phyloP scores from a whole-genome alignment of 495 filamentous ascomycete species.

The Xylaria telfairii region DNA sequence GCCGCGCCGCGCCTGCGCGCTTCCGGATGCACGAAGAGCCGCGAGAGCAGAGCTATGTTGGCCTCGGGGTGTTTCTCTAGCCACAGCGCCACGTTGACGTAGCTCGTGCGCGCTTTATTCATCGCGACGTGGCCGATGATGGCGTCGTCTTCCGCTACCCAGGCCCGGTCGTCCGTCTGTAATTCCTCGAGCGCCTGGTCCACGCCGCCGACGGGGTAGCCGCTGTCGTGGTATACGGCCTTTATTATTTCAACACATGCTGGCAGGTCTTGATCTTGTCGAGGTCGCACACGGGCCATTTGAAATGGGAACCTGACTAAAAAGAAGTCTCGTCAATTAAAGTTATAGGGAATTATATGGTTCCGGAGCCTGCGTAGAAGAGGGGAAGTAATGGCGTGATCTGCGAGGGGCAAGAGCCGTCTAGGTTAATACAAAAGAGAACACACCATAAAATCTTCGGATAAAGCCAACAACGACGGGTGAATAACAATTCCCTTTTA shows the following conservation, averaged over 20 bases:
- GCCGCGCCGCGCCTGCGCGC: conserved; percentile 21
- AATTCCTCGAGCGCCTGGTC: conserved; percentile 17
- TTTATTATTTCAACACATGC: conserved; percentile 26
- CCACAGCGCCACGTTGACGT: conserved; percentile 28
- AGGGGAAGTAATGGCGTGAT: background rate
- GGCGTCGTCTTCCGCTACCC: conserved; percentile 83
- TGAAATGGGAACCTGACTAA: no score
- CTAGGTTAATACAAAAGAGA: no score
- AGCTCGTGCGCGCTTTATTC: background rate
- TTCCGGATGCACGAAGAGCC: conserved; percentile 33
- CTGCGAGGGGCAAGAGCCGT: no score
- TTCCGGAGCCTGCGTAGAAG: background rate
- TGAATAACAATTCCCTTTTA: background rate
- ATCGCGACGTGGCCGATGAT: conserved; percentile 43
- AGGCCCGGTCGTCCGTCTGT: conserved; percentile 83
- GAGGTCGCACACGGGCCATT: conserved; percentile 23
- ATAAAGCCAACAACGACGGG: background rate
- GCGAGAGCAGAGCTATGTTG: conserved; percentile 14
- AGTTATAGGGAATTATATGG: background rate
- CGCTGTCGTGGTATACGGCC: conserved; percentile 23
- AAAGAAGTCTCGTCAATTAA: background rate
- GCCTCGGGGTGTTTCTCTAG: conserved; percentile 20
- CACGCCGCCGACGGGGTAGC: conserved; percentile 29
- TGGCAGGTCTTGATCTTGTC: conserved; percentile 14
- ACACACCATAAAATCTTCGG: background rate